Percentiles rank a stretch among this genome's conserved stretches.
These are phyloP conservation scores for Verbena officinalis DNA, from an alignment of 257 asterid genomes.

Conservation along the genomic window DNA sequence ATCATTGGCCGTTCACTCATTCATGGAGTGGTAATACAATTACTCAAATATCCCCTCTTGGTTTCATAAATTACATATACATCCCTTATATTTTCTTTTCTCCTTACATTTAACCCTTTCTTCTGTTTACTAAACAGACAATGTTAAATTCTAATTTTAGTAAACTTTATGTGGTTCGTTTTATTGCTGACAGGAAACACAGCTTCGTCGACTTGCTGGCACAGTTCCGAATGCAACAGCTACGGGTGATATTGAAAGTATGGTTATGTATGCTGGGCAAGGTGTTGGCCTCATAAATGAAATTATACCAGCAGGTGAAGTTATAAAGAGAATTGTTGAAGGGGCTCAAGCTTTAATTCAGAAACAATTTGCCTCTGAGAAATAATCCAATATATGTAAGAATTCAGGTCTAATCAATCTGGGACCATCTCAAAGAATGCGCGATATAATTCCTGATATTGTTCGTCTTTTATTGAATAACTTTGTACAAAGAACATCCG, in stretches of 20 bases:
- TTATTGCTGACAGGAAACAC: conserved; percentile 58
- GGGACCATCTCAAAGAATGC: too few species aligned
- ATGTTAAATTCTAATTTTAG: not conserved
- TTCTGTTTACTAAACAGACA: too few species aligned
- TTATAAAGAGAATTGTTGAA: conserved; percentile 50
- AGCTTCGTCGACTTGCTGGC: conserved; percentile 73
- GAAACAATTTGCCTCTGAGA: conserved; percentile 37
- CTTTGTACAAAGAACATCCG: not conserved
- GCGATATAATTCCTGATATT: too few species aligned
- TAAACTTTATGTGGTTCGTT: too few species aligned
- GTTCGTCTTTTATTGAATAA: too few species aligned
- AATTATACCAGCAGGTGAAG: conserved; percentile 75
- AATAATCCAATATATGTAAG: not conserved
- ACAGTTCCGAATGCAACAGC: conserved; percentile 71
- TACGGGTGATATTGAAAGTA: conserved; percentile 75
- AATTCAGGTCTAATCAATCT: not conserved
- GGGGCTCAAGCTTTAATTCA: conserved; percentile 68
- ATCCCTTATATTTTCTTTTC: too few species aligned
- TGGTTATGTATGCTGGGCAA: conserved; percentile 86
- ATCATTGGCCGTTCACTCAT: conserved; percentile 71
- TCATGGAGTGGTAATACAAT: conserved; percentile 59
- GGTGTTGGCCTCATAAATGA: conserved; percentile 67
- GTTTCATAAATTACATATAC: too few species aligned
- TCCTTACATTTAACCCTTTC: too few species aligned
- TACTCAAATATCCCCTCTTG: too few species aligned